Evolutionary conservation across 805 yeast species (phyloP).

Genomic region (Spencermartinsiella europaea): DNA sequence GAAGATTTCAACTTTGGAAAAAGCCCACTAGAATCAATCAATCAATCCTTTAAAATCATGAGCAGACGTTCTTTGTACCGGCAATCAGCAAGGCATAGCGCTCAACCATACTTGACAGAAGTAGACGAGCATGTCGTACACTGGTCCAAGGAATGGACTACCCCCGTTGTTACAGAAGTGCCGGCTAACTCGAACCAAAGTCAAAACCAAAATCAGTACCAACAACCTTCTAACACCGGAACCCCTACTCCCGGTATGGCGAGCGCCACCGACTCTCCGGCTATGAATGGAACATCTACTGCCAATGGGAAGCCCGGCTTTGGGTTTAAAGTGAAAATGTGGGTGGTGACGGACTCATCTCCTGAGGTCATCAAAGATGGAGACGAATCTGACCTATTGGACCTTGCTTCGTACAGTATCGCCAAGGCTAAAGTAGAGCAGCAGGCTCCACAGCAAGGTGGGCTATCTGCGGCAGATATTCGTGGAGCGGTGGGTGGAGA

Average conservation of each 20-base stretch:
- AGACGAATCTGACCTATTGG: slow-evolving; percentile 41
- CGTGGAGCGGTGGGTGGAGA: slow-evolving; percentile 53
- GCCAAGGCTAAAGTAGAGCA: slow-evolving; percentile 12
- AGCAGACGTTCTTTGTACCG: slow-evolving; percentile 22
- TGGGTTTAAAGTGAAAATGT: slow-evolving; percentile 31
- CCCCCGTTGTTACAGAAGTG: slow-evolving; percentile 11
- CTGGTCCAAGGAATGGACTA: slow-evolving; percentile 33
- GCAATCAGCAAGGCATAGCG: slow-evolving; percentile 17
- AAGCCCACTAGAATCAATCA: not conserved
- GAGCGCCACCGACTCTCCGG: slow-evolving; percentile 1
- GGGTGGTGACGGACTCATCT: slow-evolving; percentile 26
- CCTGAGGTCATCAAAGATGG: slow-evolving; percentile 31
- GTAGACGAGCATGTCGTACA: slow-evolving; percentile 21
- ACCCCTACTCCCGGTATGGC: slow-evolving; percentile 7
- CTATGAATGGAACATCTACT: slow-evolving; percentile 13
- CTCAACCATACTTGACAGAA: slow-evolving; percentile 16
- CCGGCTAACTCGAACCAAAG: not conserved
- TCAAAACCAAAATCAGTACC: not conserved
- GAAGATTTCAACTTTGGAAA: not conserved
- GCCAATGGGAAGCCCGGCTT: slow-evolving; percentile 18
- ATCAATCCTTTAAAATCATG: slow-evolving; percentile 7
- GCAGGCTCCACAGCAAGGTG: slow-evolving; percentile 23
- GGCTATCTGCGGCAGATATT: slow-evolving; percentile 43
- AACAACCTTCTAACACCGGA: slow-evolving; percentile 2
- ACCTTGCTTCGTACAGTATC: slow-evolving; percentile 36